Percentiles rank a stretch among this genome's conserved stretches.
These are phyloP conservation scores for Tulasnella sp. DNA, from an alignment of 768 basidiomycete genomes.

Conservation along the genomic window DNA sequence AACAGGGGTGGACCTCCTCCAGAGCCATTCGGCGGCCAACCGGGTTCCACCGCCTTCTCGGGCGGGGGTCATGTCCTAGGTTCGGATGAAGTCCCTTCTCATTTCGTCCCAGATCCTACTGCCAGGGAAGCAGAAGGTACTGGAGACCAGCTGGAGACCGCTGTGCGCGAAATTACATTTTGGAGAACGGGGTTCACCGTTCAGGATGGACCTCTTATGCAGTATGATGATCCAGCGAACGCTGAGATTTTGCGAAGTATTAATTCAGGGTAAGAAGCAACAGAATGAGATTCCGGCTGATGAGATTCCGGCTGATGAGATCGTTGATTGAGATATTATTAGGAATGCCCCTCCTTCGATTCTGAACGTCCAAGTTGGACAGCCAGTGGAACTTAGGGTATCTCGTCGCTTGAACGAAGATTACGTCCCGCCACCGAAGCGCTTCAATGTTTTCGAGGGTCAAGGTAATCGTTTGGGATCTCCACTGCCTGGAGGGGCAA, in stretches of 20 bases:
- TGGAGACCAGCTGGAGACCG: constrained; percentile 39
- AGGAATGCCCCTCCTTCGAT: constrained; percentile 72
- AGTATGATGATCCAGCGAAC: constrained; percentile 70
- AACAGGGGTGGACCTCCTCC: constrained; percentile 27
- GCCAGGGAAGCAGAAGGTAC: constrained; percentile 28
- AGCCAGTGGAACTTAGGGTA: constrained; percentile 77
- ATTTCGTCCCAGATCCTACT: constrained; percentile 62
- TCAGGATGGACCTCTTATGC: constrained; percentile 76
- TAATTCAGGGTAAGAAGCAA: constrained; percentile 60
- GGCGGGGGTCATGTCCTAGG: constrained; percentile 80
- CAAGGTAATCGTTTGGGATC: constrained; percentile 73
- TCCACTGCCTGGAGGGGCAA: constrained; percentile 39
- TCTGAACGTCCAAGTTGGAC: constrained; percentile 59
- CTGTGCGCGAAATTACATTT: constrained; percentile 68
- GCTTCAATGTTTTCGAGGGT: constrained; percentile 49
- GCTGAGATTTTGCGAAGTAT: constrained; percentile 60
- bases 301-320: neutral
- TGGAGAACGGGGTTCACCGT: constrained; percentile 92
- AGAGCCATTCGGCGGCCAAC: constrained; percentile 11
- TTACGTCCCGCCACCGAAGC: constrained; percentile 48
- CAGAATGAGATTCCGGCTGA: neutral
- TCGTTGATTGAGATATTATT: neutral
- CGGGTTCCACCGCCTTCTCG: constrained; percentile 34
- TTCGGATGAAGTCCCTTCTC: constrained; percentile 75
- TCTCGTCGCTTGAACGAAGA: constrained; percentile 56